phyloP scores from a whole-genome alignment of 2,329 filamentous ascomycete species.

The Ophiocordyceps polyrhachis-furcata region DNA sequence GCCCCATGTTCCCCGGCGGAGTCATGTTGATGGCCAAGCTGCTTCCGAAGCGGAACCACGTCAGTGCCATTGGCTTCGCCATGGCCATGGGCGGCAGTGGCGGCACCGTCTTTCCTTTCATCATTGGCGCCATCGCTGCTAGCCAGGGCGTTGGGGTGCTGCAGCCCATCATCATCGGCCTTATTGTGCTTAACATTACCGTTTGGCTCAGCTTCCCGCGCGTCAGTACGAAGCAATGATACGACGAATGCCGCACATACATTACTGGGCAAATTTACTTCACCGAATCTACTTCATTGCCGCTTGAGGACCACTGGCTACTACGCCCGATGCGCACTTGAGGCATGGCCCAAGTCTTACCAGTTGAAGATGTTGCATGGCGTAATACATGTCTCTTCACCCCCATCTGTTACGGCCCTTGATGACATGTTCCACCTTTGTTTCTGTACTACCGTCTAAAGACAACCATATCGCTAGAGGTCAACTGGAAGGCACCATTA shows the following conservation, averaged over 20 bases:
- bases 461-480: too few species aligned
- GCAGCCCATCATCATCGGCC: slow-evolving; percentile 1
- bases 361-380: too few species aligned
- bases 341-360: too few species aligned
- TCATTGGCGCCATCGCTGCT: slow-evolving; percentile 1
- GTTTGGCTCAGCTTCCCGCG: slow-evolving; percentile 1
- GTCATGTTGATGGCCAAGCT: slow-evolving; percentile 54
- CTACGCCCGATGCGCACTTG: too few species aligned
- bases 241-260: neutral
- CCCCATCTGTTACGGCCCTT: too few species aligned
- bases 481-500: too few species aligned
- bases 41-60: slow-evolving; percentile 50
- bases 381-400: too few species aligned
- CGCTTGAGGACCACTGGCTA: too few species aligned
- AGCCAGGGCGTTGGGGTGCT: neutral
- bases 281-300: too few species aligned
- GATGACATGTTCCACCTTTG: too few species aligned
- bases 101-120: slow-evolving; percentile 35
- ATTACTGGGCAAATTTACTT: too few species aligned
- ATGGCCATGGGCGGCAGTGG: slow-evolving; percentile 54
- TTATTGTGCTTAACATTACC: neutral
- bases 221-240: neutral
- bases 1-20: slow-evolving; percentile 53
- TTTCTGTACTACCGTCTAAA: too few species aligned
- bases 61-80: slow-evolving; percentile 54